Base-by-base conservation (phyloP, 306 rosid genomes). In the Cicer cuneatum region DNA sequence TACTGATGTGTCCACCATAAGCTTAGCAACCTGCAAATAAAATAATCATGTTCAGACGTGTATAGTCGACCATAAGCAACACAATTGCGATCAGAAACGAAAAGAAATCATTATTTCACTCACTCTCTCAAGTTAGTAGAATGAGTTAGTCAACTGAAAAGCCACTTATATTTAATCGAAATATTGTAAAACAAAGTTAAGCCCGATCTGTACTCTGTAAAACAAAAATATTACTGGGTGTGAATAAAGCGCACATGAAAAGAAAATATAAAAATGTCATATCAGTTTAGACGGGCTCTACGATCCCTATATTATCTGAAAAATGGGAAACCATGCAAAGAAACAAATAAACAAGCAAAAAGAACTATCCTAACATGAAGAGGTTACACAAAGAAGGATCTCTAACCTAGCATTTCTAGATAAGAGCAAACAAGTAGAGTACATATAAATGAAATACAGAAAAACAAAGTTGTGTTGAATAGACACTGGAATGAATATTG, bases 1-100 rank as follows among this genome's bases (percentile, higher is more conserved):
- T 51, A 87, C 86, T 16, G 96, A 91, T 12, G 97, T 94, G 78
- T 94, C 98, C 93, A 78, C 86, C 87, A 94, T 82, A 85, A 94
- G 98, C 87, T 88, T 89, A 57, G 89, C 95, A 64, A 88, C 98
- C 98, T 94, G 93, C 87, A 84, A 71, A 66, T 42, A 78, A 67
- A 75, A 62, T 73, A 83, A 83, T 72, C 58, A 38, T 51, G 65
- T 42, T 81, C 65, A 81, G 75, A 60, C 45, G 38, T 33, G 37
- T 6, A 66, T 37, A 74, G 68, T 48, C 57, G 39, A 57, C 67
- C 74, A 58, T 58, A 57, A 70, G 62, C 47, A 66, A 59, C 79
- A 40, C 64, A 78, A 9, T 15, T 70, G 14, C 41, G 60, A 53
- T 37, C 49, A 71, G 7, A 62, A 45, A 12, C 11, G 29, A 51